A percentile compares a stretch with the other conserved stretches of the same genome.
These are phyloP conservation scores for Uronychia binucleata DNA, from an alignment of 73 alveolate species.

Conservation along the genomic window DNA sequence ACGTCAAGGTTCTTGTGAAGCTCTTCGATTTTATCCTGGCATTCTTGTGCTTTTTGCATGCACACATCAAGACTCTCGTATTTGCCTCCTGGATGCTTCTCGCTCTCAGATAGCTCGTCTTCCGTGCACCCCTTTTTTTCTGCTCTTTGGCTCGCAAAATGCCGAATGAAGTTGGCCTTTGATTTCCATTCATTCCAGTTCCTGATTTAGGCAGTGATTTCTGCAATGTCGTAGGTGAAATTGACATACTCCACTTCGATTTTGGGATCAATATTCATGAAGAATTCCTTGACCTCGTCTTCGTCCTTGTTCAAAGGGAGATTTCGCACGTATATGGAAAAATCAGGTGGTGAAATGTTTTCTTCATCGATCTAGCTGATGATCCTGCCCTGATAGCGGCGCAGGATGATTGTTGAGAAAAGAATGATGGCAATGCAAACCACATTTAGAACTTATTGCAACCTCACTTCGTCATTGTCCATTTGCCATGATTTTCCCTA, in stretches of 20 bases:
- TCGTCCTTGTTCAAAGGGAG: slow-evolving; percentile 11
- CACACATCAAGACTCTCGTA: neutral
- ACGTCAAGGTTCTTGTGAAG: neutral
- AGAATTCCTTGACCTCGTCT: slow-evolving; percentile 23
- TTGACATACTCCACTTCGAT: neutral
- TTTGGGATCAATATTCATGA: neutral
- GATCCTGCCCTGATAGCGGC: slow-evolving; percentile 7
- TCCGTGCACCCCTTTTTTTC: neutral
- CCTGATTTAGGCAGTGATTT: neutral
- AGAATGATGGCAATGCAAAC: slow-evolving; percentile 6
- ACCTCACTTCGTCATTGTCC: slow-evolving; percentile 11
- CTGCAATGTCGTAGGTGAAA: slow-evolving; percentile 21
- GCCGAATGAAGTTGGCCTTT: neutral
- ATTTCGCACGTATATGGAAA: slow-evolving; percentile 7
- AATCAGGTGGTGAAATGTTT: slow-evolving; percentile 25
- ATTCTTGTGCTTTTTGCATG: neutral
- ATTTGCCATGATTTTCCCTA: slow-evolving; percentile 7
- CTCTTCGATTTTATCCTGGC: neutral
- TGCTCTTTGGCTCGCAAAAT: neutral
- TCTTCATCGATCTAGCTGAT: slow-evolving; percentile 13
- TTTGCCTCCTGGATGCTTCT: neutral
- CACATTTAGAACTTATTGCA: slow-evolving; percentile 3
- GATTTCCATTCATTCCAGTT: neutral
- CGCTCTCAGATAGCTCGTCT: neutral
- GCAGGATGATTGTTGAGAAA: slow-evolving; percentile 11